Base-by-base conservation (phyloP, 2,329 filamentous ascomycete species). In the Graphium sp. region DNA sequence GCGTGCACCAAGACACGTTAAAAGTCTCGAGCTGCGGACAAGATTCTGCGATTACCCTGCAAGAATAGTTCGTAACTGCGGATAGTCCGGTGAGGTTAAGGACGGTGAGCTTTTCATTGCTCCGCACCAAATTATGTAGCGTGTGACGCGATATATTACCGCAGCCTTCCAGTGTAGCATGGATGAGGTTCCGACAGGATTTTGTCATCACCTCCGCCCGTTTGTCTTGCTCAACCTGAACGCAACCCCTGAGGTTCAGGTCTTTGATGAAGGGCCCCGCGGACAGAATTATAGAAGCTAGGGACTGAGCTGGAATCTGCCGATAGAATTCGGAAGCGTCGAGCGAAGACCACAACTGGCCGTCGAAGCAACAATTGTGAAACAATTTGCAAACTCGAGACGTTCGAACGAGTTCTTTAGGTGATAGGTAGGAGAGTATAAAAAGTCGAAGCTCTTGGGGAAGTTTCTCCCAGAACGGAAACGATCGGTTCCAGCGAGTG, bases 1-100 rank as follows among this genome's bases (percentile, higher is more conserved):
- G 77, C 38, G 74, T 74, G 55, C 89, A 98, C 83, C 87, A 95
- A 1, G 84, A 92, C 13, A 95, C 69, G 42, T 94, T 91, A 38
- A 95, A 64, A 31, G 69, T 64, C 49, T 92, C 75, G n/a, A 98
- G 60, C 27, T 76, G 73, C 2, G 75, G 73, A 41, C 87, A 95
- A 22, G 76, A 75, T 30, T 77, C 63, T 1, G 81, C 75, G 34
- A 98, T 77, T 34, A 91, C 82, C 43, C 76, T 81, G 68, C 91
- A 85, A 1, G 82, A 80, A 14, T 70, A 69, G 45, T 93, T 92
- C 18, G 76, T 83, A 10, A 85, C 79, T 9, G 75, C 74, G 2
- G 71, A 59, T 35, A 95, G 62, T 1, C 84, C 85, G 2, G 82
- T 82, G 21, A 98, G 56, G 43, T 94, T 94, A 41, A 95, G 63